Evolutionary conservation across 345 rosid species (phyloP).

Genomic region (Sisymbrium altissimum): DNA sequence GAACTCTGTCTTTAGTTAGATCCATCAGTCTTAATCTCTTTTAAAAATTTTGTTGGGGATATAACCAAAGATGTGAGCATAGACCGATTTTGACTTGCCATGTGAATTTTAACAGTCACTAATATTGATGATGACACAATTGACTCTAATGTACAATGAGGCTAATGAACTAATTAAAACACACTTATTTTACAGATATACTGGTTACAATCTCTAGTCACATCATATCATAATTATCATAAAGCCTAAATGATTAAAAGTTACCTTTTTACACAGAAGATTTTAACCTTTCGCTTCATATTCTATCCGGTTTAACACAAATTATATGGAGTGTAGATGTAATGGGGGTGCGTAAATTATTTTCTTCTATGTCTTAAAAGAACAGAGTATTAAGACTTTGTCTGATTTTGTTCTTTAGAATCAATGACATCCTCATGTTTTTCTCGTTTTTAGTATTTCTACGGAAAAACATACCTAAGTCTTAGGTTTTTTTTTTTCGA

Average conservation of each 20-base stretch:
- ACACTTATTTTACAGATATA: neutral
- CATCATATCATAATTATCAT: neutral
- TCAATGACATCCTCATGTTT: no score
- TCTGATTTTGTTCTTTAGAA: no score
- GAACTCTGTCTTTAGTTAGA: neutral
- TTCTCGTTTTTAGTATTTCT: no score
- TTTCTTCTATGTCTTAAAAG: no score
- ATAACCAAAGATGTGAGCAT: neutral
- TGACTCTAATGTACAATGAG: neutral
- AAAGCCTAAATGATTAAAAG: neutral
- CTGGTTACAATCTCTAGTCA: neutral
- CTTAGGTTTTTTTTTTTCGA: no score
- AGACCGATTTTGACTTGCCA: neutral
- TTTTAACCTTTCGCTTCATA: neutral
- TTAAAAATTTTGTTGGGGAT: neutral
- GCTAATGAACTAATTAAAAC: constrained; percentile 1
- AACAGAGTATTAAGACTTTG: no score
- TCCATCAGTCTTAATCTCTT: constrained; percentile 13
- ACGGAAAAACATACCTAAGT: no score
- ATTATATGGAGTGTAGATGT: neutral
- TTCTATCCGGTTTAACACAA: neutral
- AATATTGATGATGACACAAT: neutral
- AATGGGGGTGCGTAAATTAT: neutral
- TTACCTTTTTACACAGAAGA: neutral
- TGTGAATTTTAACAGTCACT: neutral